A percentile compares a stretch with the other conserved stretches of the same genome.
These are phyloP conservation scores for Lupinus albus DNA, from an alignment of 306 rosid genomes.

Conservation along the genomic window DNA sequence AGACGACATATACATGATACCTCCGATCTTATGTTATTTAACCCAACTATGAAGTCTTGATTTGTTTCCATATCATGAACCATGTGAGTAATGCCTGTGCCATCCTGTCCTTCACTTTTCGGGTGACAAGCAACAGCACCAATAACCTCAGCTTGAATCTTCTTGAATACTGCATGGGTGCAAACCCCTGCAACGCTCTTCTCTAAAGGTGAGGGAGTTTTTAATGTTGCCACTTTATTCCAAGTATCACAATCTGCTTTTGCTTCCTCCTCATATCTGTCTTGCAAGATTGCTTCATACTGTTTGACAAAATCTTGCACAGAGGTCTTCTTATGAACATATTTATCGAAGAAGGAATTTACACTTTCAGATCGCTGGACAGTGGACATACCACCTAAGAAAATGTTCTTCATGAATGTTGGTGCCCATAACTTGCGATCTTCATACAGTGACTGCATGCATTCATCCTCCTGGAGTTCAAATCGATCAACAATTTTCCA, in stretches of 20 bases:
- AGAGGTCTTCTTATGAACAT: conserved; percentile 88
- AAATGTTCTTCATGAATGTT: conserved; percentile 69
- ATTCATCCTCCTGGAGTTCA: conserved; percentile 82
- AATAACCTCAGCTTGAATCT: conserved; percentile 89
- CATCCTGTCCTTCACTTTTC: conserved; percentile 78
- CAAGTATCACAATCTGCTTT: conserved; percentile 94
- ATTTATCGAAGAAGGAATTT: conserved; percentile 88
- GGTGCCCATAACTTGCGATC: conserved; percentile 89
- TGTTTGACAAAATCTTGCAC: conserved; percentile 84
- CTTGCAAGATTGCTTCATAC: conserved; percentile 85
- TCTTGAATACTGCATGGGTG: conserved; percentile 85
- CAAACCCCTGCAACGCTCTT: conserved; percentile 80
- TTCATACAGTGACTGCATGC: conserved; percentile 72
- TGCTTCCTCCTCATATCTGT: conserved; percentile 98
- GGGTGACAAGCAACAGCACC: conserved; percentile 98
- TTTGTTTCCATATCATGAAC: conserved; percentile 85
- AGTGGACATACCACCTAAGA: conserved; percentile 89
- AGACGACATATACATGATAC: conserved; percentile 80
- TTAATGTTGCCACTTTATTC: conserved; percentile 74
- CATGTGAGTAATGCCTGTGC: conserved; percentile 51
- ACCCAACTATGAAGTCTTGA: conserved; percentile 67
- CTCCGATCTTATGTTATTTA: conserved; percentile 73
- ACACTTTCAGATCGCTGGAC: conserved; percentile 90
- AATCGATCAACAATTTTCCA: conserved; percentile 68
- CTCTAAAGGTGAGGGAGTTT: conserved; percentile 95